phyloP scores from a whole-genome alignment of 2,329 filamentous ascomycete genomes.

The Aspergillus costaricaensis region DNA sequence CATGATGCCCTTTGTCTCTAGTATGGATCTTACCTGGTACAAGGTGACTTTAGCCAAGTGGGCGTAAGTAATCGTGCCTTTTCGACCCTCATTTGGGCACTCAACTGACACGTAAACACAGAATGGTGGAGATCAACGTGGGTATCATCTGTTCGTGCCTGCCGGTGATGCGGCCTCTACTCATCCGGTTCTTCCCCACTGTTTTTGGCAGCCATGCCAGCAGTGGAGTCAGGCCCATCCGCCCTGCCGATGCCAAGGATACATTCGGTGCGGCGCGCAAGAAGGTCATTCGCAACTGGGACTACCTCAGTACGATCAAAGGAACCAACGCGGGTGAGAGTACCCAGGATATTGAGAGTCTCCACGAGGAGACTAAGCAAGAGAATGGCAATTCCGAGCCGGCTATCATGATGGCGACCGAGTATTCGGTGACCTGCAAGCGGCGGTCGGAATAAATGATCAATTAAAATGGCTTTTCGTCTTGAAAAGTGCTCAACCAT shows the following conservation, averaged over 20 bases:
- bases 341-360: background rate
- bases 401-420: background rate
- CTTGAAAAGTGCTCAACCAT: too few relatives aligned
- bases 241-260: constrained; percentile 8
- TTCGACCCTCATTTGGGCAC: too few relatives aligned
- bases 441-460: background rate
- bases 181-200: constrained; percentile 7
- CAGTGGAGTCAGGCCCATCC: background rate
- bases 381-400: background rate
- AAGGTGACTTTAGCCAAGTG: constrained; percentile 21
- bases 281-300: constrained; percentile 15
- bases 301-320: constrained; percentile 9
- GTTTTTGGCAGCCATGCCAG: background rate
- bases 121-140: constrained; percentile 22
- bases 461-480: too few relatives aligned
- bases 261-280: background rate
- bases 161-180: constrained; percentile 14
- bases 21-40: constrained; percentile 17
- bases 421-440: constrained; percentile 2
- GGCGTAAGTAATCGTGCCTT: constrained; percentile 11
- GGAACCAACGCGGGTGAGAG: background rate
- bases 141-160: constrained; percentile 20
- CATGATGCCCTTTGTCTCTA: constrained; percentile 17
- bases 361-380: constrained; percentile 2
- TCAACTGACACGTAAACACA: background rate